These are phyloP conservation scores for Euphrasia confusa DNA, from an alignment of 257 asterid genomes.

Conservation along the genomic window DNA sequence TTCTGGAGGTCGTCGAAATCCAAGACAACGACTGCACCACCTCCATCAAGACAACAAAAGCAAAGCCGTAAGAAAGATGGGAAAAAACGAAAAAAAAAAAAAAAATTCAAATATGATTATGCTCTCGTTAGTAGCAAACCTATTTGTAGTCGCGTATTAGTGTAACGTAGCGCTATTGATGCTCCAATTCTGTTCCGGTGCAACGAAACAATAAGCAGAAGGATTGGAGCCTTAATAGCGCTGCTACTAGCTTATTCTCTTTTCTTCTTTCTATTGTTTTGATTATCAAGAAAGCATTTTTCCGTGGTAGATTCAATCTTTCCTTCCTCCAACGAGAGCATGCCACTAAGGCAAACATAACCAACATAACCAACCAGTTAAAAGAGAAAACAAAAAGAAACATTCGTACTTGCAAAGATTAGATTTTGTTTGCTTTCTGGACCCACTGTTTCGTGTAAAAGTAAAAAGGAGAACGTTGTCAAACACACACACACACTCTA, in stretches of 20 bases:
- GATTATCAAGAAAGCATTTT: conserved; percentile 20
- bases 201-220: conserved; percentile 10
- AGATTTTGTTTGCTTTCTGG: conserved; percentile 17
- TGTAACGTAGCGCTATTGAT: conserved; percentile 36
- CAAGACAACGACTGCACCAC: conserved; percentile 24
- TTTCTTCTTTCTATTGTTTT: neutral
- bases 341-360: conserved; percentile 26
- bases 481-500: conserved; percentile 5
- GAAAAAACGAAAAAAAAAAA: neutral
- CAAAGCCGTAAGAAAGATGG: conserved; percentile 24
- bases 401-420: conserved; percentile 25
- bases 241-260: conserved; percentile 25
- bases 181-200: conserved; percentile 40
- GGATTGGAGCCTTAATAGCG: conserved; percentile 58
- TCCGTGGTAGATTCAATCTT: conserved; percentile 4
- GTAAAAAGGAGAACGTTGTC: neutral
- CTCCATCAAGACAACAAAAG: conserved; percentile 18
- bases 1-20: conserved; percentile 56
- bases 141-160: conserved; percentile 4
- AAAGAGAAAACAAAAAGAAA: neutral
- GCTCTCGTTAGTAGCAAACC: neutral
- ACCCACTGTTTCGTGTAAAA: neutral
- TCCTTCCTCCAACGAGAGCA: conserved; percentile 27
- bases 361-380: neutral
- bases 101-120: neutral